Evolutionary conservation across 139 green algal genomes (phyloP).

Genomic region (Monoraphidium neglectum): DNA sequence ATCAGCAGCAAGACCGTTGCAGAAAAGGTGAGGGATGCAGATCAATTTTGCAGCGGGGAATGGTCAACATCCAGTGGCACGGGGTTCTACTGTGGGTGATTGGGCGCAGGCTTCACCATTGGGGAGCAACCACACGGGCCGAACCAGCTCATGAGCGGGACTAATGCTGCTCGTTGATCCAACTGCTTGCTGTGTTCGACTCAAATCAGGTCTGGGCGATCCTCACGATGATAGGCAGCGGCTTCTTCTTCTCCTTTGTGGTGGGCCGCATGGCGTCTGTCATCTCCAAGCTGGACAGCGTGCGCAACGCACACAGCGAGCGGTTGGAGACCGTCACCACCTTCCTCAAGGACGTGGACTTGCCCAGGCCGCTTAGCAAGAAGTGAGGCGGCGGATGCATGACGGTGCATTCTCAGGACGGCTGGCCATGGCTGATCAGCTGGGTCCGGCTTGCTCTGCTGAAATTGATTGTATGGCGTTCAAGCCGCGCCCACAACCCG

Average conservation of each 20-base stretch:
- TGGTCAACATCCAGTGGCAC: no score
- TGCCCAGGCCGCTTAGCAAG: constrained; percentile 38
- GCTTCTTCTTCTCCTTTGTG: constrained; percentile 64
- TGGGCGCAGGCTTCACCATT: no score
- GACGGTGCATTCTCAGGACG: background rate
- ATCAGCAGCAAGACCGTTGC: constrained; percentile 58
- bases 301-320: constrained; percentile 31
- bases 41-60: no score
- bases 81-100: no score
- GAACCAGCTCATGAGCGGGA: no score
- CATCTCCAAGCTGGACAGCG: constrained; percentile 27
- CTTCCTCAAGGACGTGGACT: constrained; percentile 55
- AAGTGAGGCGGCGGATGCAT: constrained; percentile 23
- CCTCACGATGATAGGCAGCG: constrained; percentile 52
- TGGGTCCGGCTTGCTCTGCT: background rate
- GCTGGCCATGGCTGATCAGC: background rate
- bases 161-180: no score
- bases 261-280: constrained; percentile 53
- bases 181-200: no score
- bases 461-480: background rate
- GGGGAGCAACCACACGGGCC: no score
- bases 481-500: background rate
- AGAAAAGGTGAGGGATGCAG: constrained; percentile 42
- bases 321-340: constrained; percentile 48
- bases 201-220: constrained; percentile 51